Evolutionary conservation across 352 stramenopile genomes (phyloP), one percentile per base, ranked within the genome.

Genomic region (Elongisporangium prolatum): DNA sequence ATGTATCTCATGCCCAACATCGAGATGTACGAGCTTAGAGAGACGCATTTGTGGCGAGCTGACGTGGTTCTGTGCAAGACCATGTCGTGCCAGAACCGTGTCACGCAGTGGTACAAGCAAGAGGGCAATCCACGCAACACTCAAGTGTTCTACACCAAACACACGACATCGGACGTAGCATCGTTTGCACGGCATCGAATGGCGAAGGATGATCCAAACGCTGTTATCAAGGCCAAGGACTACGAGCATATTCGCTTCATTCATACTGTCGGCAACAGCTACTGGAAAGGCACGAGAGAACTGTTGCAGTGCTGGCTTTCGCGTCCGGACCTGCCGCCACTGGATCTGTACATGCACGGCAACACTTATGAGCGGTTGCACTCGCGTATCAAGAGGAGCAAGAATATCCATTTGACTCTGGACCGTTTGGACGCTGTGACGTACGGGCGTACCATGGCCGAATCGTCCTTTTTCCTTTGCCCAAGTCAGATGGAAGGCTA

Each of bases 1-100:
- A 40, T 84, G 49, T 87, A 72, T 56, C 50, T 84, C 9, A 79
- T 84, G 74, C 69, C 71, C 14, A 79, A 80, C 54, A 67, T 84
- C 6, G 71, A 86, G 50, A 86, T 86, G 75, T 71, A 81, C 57
- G 75, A 84, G 57, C 65, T 86, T 0, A 28, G 64, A 13, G 66
- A 69, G 1, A 50, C 65, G 9, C 73, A 88, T 44, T 82, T 75
- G 50, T 76, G 65, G 64, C 40, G 54, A 8, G 72, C 63, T 3
- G 75, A 88, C 47, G 62, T 80, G 8, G 71, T 88, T 50, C 56
- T 88, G n/a, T 84, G 74, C 56, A 84, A 81, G 56, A 93, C 75
- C 7, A 63, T 62, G 9, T 70, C 85, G 48, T 86, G 74, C 20
- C 69, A 67, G 34, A 61, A 62, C 34, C 68, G 72, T 17, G 59